These are phyloP conservation scores for Trichoderma koningiopsis DNA, from an alignment of 2,329 filamentous ascomycete species.

Conservation along the genomic window DNA sequence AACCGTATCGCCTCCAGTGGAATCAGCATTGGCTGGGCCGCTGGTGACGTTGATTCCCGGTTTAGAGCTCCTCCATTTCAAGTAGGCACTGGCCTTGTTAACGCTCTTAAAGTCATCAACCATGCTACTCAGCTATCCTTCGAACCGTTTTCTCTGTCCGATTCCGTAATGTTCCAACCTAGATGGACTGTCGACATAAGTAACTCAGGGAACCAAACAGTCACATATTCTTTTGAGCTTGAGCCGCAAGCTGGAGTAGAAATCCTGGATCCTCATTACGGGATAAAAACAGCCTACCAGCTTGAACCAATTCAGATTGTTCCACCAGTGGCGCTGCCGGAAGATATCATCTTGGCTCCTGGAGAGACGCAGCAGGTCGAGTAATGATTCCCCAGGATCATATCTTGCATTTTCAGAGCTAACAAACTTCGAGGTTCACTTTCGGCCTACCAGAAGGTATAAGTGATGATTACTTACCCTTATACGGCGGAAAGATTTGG, in stretches of 20 bases:
- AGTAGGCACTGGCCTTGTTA: slow-evolving; percentile 51
- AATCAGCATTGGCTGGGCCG: slow-evolving; percentile 37
- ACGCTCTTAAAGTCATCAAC: slow-evolving; percentile 47
- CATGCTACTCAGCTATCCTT: slow-evolving; percentile 42
- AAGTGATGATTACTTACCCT: slow-evolving; percentile 41
- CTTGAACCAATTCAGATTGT: slow-evolving; percentile 36
- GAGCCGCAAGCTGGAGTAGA: slow-evolving; percentile 46
- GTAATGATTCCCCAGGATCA: slow-evolving; percentile 29
- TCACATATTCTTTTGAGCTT: slow-evolving; percentile 46
- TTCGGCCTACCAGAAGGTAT: slow-evolving; percentile 36
- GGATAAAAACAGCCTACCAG: slow-evolving; percentile 34
- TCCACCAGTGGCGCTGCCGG: slow-evolving; percentile 37
- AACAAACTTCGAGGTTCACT: slow-evolving; percentile 32
- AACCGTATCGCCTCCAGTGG: slow-evolving; percentile 42
- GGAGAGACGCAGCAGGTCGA: slow-evolving; percentile 35
- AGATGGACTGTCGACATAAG: slow-evolving; percentile 44
- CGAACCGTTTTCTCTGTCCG: slow-evolving; percentile 51
- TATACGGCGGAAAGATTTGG: slow-evolving; percentile 50
- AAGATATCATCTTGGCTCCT: slow-evolving; percentile 33
- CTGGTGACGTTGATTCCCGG: slow-evolving; percentile 30
- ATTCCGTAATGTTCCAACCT: slow-evolving; percentile 47
- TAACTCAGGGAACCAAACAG: slow-evolving; percentile 45
- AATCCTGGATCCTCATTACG: slow-evolving; percentile 36
- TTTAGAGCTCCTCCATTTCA: slow-evolving; percentile 42
- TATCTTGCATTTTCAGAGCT: not conserved